phyloP scores from a whole-genome alignment of 768 basidiomycete genomes.

The Hypholoma sublateritium region DNA sequence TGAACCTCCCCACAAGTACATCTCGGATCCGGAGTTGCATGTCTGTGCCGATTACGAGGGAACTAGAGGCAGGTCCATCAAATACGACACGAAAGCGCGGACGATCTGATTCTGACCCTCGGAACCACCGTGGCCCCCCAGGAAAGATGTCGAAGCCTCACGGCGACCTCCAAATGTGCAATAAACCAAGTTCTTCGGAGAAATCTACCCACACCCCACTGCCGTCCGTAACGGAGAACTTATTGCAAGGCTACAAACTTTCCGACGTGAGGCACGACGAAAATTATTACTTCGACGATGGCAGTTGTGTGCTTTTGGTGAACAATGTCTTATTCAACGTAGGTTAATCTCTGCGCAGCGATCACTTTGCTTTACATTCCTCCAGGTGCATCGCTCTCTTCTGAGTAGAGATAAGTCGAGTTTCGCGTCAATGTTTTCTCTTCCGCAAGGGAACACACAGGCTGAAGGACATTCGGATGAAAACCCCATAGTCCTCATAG shows the following conservation, averaged over 20 bases:
- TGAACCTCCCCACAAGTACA: neutral
- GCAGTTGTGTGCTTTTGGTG: constrained; percentile 65
- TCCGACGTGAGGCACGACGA: constrained; percentile 37
- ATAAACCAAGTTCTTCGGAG: constrained; percentile 5
- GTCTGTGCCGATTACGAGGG: neutral
- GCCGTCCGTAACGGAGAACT: neutral
- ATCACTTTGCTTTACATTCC: neutral
- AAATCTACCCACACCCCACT: constrained; percentile 6
- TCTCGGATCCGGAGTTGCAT: neutral
- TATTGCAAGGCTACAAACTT: neutral
- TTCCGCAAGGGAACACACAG: constrained; percentile 54
- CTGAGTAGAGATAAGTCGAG: constrained; percentile 64
- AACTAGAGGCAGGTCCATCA: constrained; percentile 2
- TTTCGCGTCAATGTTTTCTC: constrained; percentile 64
- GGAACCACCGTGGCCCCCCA: constrained; percentile 12
- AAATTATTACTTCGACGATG: constrained; percentile 65
- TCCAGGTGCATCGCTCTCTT: constrained; percentile 58
- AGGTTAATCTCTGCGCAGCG: constrained; percentile 18
- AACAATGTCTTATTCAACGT: constrained; percentile 71
- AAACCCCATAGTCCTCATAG: constrained; percentile 61
- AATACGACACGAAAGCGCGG: constrained; percentile 18
- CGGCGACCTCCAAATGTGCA: constrained; percentile 17
- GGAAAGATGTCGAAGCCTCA: constrained; percentile 19
- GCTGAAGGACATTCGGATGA: constrained; percentile 64
- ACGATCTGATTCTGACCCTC: constrained; percentile 22